These are phyloP conservation scores for Fusarium sp. DNA, from an alignment of 2,329 filamentous ascomycete genomes.

Conservation along the genomic window DNA sequence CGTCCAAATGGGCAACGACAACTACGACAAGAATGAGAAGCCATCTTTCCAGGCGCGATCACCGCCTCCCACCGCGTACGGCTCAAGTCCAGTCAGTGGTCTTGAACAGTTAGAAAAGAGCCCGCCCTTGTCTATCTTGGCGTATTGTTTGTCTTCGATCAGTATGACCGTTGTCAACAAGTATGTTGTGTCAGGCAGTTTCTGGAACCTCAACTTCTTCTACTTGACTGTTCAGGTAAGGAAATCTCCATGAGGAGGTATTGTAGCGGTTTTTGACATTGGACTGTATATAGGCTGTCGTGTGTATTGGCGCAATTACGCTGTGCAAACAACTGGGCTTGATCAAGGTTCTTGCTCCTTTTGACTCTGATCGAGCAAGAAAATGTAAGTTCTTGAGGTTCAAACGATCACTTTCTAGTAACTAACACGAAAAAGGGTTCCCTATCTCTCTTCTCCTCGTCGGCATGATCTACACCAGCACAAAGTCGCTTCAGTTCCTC, in stretches of 20 bases:
- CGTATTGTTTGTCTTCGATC: slow-evolving; percentile 96
- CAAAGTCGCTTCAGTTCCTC: slow-evolving; percentile 94
- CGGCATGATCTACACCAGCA: slow-evolving; percentile 98
- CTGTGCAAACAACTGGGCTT: slow-evolving; percentile 83
- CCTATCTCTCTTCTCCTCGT: slow-evolving; percentile 95
- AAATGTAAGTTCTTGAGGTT: slow-evolving; percentile 74
- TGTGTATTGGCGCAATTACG: slow-evolving; percentile 88
- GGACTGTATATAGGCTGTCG: slow-evolving; percentile 73
- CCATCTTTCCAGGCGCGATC: slow-evolving; percentile 59
- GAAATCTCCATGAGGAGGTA: background rate
- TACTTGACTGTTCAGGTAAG: slow-evolving; percentile 91
- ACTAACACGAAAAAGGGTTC: slow-evolving; percentile 75
- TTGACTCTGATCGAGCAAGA: slow-evolving; percentile 88
- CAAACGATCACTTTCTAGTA: background rate
- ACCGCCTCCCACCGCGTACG: slow-evolving; percentile 31
- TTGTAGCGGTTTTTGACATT: slow-evolving; percentile 12
- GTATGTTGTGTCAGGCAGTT: slow-evolving; percentile 90
- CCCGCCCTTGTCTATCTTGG: slow-evolving; percentile 82
- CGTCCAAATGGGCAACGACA: slow-evolving; percentile 75
- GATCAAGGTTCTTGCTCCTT: slow-evolving; percentile 84
- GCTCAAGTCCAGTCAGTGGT: slow-evolving; percentile 17
- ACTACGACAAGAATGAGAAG: slow-evolving; percentile 62
- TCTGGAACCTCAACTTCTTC: slow-evolving; percentile 98
- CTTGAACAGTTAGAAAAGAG: slow-evolving; percentile 73
- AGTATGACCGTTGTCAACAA: slow-evolving; percentile 99